These are phyloP conservation scores for Exophiala sideris DNA, from an alignment of 2,329 filamentous ascomycete genomes.

Conservation along the genomic window DNA sequence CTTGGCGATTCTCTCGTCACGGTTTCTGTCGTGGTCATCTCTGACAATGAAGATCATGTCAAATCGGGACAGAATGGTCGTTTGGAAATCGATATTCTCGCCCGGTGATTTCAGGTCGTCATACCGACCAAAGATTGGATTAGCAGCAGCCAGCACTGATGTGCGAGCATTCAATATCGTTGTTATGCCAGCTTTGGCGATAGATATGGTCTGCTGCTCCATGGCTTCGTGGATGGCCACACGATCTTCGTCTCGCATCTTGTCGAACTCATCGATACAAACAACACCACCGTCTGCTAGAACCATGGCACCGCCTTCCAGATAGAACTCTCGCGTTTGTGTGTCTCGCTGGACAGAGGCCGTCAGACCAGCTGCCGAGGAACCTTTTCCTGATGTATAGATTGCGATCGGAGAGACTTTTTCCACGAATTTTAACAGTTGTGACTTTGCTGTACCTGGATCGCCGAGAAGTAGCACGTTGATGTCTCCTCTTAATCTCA, in stretches of 20 bases:
- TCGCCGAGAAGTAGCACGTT: slow-evolving; percentile 96
- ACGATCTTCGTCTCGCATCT: slow-evolving; percentile 97
- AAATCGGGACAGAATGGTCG: slow-evolving; percentile 94
- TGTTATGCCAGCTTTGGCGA: slow-evolving; percentile 93
- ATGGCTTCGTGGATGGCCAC: slow-evolving; percentile 99
- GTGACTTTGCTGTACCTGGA: slow-evolving; percentile 96
- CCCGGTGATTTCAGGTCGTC: slow-evolving; percentile 97
- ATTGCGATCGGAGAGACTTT: slow-evolving; percentile 95
- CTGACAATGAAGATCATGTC: slow-evolving; percentile 99
- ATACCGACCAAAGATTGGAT: slow-evolving; percentile 96
- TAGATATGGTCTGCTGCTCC: slow-evolving; percentile 99
- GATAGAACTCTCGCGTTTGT: slow-evolving; percentile 90
- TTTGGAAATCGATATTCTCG: slow-evolving; percentile 99
- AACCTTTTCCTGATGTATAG: slow-evolving; percentile 97
- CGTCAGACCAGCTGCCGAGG: slow-evolving; percentile 93
- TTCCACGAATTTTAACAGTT: slow-evolving; percentile 94
- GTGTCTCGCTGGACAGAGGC: slow-evolving; percentile 94
- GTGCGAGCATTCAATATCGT: slow-evolving; percentile 96
- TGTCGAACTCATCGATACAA: slow-evolving; percentile 99
- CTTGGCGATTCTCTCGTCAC: slow-evolving; percentile 89
- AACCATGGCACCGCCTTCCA: slow-evolving; percentile 98
- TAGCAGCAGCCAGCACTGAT: slow-evolving; percentile 90
- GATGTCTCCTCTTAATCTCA: slow-evolving; percentile 96
- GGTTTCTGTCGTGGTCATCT: slow-evolving; percentile 84
- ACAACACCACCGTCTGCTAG: slow-evolving; percentile 94